Conservation (phyloP, 495 filamentous ascomycete genomes). For the Aspergillus ostianus region DNA sequence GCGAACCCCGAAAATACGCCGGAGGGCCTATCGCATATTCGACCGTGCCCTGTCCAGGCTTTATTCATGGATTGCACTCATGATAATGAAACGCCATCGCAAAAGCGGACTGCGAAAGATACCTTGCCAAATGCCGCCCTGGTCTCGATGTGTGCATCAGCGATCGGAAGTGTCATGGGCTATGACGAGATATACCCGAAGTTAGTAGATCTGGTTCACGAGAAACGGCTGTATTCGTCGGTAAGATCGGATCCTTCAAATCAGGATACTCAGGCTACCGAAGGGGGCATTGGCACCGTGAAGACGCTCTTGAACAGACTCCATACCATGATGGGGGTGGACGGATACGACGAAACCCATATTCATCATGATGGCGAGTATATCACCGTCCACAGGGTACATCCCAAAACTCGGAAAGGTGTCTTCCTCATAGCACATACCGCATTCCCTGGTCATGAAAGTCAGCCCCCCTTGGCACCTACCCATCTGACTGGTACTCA, state of each 20-base stretch:
- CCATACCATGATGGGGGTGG: constrained; percentile 88
- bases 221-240: constrained; percentile 78
- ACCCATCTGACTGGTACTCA: constrained; percentile 71
- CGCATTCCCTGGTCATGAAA: constrained; percentile 84
- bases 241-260: constrained; percentile 58
- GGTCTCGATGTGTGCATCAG: constrained; percentile 91
- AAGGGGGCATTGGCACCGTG: constrained; percentile 80
- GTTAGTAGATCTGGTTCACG: constrained; percentile 84
- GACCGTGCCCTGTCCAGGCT: constrained; percentile 79
- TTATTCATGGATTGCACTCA: constrained; percentile 99
- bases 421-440: constrained; percentile 95
- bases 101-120: constrained; percentile 92
- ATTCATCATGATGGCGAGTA: constrained; percentile 96
- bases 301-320: constrained; percentile 91
- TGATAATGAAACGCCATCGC: constrained; percentile 94
- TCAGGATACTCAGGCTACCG: constrained; percentile 58
- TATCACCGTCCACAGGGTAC: constrained; percentile 92
- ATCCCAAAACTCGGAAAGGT: constrained; percentile 85
- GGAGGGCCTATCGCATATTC: constrained; percentile 71
- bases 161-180: constrained; percentile 95
- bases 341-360: constrained; percentile 92
- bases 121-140: constrained; percentile 95
- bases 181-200: constrained; percentile 97
- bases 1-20: constrained; percentile 37
- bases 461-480: constrained; percentile 70